Base-by-base conservation (phyloP, 305 asterid genomes). In the Fraxinus velutina region DNA sequence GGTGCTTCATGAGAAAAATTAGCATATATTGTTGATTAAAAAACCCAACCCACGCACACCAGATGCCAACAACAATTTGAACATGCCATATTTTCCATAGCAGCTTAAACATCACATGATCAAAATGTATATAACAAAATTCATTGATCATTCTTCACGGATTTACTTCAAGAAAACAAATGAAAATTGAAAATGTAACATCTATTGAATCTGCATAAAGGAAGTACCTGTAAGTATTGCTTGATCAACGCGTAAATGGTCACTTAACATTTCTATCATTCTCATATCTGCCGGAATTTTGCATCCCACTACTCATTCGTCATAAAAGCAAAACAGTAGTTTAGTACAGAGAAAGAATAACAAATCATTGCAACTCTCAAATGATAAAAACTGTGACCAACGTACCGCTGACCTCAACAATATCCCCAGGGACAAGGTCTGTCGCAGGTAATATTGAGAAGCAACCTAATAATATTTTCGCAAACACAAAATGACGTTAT, bases 271-370 rank as follows among this genome's bases (percentile, higher is more conserved):
- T 90, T 96, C 98, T 79, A 92, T 86, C 98, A 92, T 96, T 90
- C 99, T 89, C 98, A 96, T 80, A 84, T 96, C 99, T 80, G 99
- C 98, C 44, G 99, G 99, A 88, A 93, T 89, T 90, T 94, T 96
- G 96, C 97, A 93, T 39, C 99, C 99, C 88, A 96, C 99, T 96
- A 84, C 78, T 82, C 82, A 81, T 85, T 82, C 76, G 62, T 82
- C 75, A 81, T 37, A 84, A 85, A 78, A 62, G 76, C 52, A 80
- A 71, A 34, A 79, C 36, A 4, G 76, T 24, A 60, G 39, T 78
- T 62, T 79, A 79, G 74, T 77, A 71, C 82, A 82, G 22, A n/a
- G 39, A 79, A 33, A 64, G 39, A 76, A 68, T 74, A 42, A 83
- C 78, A 86, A 55, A 57, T 52, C 10, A 30, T 21, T 47, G 79